Percentiles rank a stretch among this genome's conserved stretches.
phyloP scores from a whole-genome alignment of 78 protist species.

The Blattamonas nauphoetae region DNA sequence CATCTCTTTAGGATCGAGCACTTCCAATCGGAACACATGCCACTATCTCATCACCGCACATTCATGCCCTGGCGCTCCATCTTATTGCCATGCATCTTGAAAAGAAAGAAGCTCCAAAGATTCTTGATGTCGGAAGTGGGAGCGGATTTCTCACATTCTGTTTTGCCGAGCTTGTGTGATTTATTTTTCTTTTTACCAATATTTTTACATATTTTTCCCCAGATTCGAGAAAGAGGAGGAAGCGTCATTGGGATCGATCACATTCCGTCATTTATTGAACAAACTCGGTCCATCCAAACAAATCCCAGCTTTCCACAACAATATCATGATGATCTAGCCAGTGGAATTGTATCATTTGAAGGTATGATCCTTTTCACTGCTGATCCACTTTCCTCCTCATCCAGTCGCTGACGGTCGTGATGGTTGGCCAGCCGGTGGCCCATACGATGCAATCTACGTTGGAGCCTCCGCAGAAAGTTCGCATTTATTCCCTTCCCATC shows the following conservation, averaged over 20 bases:
- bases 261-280: neutral
- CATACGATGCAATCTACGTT: neutral
- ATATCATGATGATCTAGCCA: no score
- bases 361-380: no score
- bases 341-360: no score
- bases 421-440: neutral
- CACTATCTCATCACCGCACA: neutral
- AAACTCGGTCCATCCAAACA: no score
- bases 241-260: neutral
- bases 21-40: neutral
- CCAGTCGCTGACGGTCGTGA: neutral
- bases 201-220: no score
- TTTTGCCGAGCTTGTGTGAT: neutral
- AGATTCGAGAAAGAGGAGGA: neutral
- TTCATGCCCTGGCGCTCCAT: neutral
- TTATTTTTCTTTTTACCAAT: no score
- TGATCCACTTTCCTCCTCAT: no score
- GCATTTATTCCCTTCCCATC: neutral
- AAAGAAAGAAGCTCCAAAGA: neutral
- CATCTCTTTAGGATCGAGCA: neutral
- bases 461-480: neutral
- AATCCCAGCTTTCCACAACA: no score
- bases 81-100: neutral
- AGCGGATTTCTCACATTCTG: neutral
- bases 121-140: neutral